These are phyloP conservation scores for Amaranthus cruentus DNA, from an alignment of 148 eudicot species.

Conservation along the genomic window DNA sequence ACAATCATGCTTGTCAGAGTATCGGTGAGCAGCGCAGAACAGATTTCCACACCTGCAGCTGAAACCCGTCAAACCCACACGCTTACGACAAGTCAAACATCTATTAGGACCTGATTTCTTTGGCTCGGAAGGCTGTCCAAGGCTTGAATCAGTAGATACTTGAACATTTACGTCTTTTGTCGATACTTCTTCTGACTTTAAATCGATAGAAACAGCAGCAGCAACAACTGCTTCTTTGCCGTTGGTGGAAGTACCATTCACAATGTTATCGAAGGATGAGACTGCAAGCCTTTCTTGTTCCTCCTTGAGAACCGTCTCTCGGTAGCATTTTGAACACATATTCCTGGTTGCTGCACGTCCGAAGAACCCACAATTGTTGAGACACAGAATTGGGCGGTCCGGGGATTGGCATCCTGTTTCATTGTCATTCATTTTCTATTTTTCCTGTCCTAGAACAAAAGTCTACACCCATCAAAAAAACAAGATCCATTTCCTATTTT, in stretches of 20 bases:
- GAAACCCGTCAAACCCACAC: slow-evolving; percentile 41
- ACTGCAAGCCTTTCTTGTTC: slow-evolving; percentile 47
- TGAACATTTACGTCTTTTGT: slow-evolving; percentile 15
- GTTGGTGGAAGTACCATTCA: slow-evolving; percentile 26
- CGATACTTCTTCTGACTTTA: slow-evolving; percentile 14
- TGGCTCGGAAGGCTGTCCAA: slow-evolving; percentile 6
- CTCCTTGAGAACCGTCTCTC: slow-evolving; percentile 36
- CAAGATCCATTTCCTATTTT: too few relatives aligned
- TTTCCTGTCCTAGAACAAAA: neutral
- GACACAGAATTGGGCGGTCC: slow-evolving; percentile 49
- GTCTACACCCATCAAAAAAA: neutral
- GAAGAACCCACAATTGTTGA: slow-evolving; percentile 58
- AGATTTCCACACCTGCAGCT: slow-evolving; percentile 37
- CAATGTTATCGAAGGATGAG: slow-evolving; percentile 33
- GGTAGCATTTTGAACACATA: slow-evolving; percentile 64
- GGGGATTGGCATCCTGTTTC: slow-evolving; percentile 42
- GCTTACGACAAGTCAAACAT: slow-evolving; percentile 35
- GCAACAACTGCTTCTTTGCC: slow-evolving; percentile 17
- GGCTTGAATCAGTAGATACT: slow-evolving; percentile 13
- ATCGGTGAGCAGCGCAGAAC: slow-evolving; percentile 41
- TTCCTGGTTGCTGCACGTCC: slow-evolving; percentile 54
- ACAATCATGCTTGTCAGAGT: slow-evolving; percentile 43
- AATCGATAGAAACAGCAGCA: slow-evolving; percentile 1
- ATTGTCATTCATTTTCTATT: slow-evolving; percentile 27
- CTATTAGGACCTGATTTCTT: slow-evolving; percentile 32